phyloP scores from a whole-genome alignment of 192 early-diverging fungal species.

The Linnemannia schmuckeri region DNA sequence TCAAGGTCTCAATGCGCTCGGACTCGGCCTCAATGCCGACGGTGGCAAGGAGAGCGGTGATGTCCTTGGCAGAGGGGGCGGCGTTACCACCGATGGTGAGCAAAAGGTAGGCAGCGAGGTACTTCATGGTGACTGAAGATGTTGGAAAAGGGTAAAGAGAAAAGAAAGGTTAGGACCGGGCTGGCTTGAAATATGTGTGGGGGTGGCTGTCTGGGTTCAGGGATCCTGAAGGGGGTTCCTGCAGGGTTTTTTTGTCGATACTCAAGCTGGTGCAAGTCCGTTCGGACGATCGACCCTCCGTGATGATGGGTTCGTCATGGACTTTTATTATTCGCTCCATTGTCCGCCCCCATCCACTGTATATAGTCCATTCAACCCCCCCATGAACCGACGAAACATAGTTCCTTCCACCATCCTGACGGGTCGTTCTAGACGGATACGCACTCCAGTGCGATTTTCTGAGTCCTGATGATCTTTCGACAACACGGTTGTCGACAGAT shows the following conservation, averaged over 20 bases:
- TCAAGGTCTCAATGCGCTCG: constrained; percentile 82
- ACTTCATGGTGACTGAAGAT: constrained; percentile 83
- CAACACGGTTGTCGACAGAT: neutral
- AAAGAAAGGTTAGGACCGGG: neutral
- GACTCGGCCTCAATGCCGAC: constrained; percentile 94
- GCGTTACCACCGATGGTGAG: constrained; percentile 90
- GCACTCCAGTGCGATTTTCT: neutral
- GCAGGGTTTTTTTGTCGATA: neutral
- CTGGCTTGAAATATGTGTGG: neutral
- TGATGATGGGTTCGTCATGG: neutral
- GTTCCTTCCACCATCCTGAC: no score
- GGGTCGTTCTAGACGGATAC: neutral
- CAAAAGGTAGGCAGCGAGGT: constrained; percentile 98
- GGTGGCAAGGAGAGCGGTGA: constrained; percentile 87
- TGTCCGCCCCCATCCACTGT: neutral
- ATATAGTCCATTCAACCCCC: neutral
- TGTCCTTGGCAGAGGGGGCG: constrained; percentile 80
- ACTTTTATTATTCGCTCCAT: neutral
- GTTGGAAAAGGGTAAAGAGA: constrained; percentile 7
- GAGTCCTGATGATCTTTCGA: neutral
- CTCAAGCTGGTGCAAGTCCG: neutral
- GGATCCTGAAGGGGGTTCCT: neutral
- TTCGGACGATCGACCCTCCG: neutral
- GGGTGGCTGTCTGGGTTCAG: neutral
- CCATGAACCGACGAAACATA: neutral